Evolutionary conservation across 495 filamentous ascomycete genomes (phyloP), one percentile per base, ranked within the genome.

Genomic region (Aspergillus egyptiacus): DNA sequence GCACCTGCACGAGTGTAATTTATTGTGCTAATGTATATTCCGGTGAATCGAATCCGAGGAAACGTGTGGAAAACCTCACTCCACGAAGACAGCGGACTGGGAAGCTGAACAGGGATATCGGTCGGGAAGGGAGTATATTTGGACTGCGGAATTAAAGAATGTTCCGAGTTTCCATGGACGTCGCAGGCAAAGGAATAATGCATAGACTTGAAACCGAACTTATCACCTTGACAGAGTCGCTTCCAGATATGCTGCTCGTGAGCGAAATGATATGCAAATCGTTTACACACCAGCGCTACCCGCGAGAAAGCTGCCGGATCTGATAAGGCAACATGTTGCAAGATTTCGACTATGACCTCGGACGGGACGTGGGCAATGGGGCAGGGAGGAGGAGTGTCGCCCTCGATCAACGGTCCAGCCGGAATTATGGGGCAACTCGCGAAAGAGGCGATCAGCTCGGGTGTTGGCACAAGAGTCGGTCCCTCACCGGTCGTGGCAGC

Each of bases 21-120:
- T 38, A 95, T 88, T 0, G 93, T 97, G 65, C 79, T 84, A 67
- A 98, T 98, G 70, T 98, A 98, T 63, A 86, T 83, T 11, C 93
- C 93, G 52, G 89, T 89, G 68, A 93, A 98, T 22, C 93, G 89
- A 47, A 98, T 77, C 25, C 93, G 83, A 1, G 93, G 91, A 2
- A 88, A 86, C 0, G 69, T 63, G 13, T 85, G 85, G 67, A 96
- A 93, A 71, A 96, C 88, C 36, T 75, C 60, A 19, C 61, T 70
- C 72, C 72, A 75, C 0, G 66, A 67, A 17, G 63, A 63, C n/a
- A 71, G 38, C 1, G 69, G 59, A 23, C 55, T 51, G 0, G 71
- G 71, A 1, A 74, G 61, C 39, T 71, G 59, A n/a, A 61, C 46
- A 1, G 67, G 51, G 3, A 32, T 31, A 13, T 51, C 56, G 6